Percentiles rank a stretch among this genome's conserved stretches.
Evolutionary conservation across 257 asterid species (phyloP).

Genomic region (Haberlea rhodopensis): DNA sequence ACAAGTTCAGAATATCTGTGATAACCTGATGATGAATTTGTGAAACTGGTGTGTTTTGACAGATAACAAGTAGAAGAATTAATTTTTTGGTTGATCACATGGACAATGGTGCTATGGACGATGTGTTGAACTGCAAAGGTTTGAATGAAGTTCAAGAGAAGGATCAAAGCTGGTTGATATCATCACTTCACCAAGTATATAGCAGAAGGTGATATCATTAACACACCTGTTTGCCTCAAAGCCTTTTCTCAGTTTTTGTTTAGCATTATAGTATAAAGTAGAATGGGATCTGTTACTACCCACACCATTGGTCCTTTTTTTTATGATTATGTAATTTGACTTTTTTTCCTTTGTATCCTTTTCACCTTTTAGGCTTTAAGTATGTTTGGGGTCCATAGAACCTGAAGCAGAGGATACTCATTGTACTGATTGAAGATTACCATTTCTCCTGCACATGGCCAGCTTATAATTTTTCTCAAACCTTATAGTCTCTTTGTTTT

Average conservation of each 20-base stretch:
- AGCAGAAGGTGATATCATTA: slow-evolving; percentile 82
- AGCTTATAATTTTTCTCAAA: slow-evolving; percentile 19
- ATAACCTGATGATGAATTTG: slow-evolving; percentile 21
- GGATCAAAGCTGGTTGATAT: slow-evolving; percentile 90
- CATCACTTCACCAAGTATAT: slow-evolving; percentile 93
- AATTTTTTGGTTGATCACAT: slow-evolving; percentile 78
- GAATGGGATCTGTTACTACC: slow-evolving; percentile 13
- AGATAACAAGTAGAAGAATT: slow-evolving; percentile 90
- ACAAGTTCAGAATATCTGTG: slow-evolving; percentile 22
- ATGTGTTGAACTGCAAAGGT: slow-evolving; percentile 48
- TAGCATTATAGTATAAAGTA: slow-evolving; percentile 3
- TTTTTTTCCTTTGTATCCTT: background rate
- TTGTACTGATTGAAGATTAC: slow-evolving; percentile 22
- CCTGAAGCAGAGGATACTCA: slow-evolving; percentile 12
- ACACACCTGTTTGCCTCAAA: slow-evolving; percentile 27
- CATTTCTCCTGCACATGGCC: slow-evolving; percentile 17
- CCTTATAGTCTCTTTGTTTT: slow-evolving; percentile 20
- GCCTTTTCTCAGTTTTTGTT: slow-evolving; percentile 24
- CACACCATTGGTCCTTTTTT: slow-evolving; percentile 20
- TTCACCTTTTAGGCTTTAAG: background rate
- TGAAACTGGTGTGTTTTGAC: slow-evolving; percentile 34
- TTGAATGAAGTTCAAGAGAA: slow-evolving; percentile 60
- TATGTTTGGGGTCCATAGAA: slow-evolving; percentile 15
- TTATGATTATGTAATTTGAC: slow-evolving; percentile 18
- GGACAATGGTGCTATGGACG: slow-evolving; percentile 48